Conservation (phyloP, 2,329 filamentous ascomycete genomes). For the Colletotrichum echinochloae region DNA sequence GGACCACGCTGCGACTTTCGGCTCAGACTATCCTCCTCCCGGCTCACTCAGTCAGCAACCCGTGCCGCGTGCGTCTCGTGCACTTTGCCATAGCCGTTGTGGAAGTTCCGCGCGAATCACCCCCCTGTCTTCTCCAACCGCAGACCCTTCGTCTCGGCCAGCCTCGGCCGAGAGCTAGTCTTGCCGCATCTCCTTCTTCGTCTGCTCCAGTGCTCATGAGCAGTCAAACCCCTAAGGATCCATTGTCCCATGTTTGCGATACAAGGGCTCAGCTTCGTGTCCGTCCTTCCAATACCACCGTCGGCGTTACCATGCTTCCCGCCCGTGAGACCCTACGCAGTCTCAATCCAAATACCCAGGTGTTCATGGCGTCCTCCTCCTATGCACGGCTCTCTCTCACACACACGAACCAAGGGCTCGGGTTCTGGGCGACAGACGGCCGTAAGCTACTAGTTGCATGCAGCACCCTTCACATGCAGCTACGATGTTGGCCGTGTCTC, state of each 20-base stretch:
- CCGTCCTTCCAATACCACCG: background rate
- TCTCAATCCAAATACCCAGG: background rate
- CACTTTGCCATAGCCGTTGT: background rate
- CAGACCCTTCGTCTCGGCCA: constrained; percentile 28
- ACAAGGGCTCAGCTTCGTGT: background rate
- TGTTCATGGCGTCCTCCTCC: background rate
- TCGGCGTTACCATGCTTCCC: background rate
- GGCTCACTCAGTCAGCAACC: background rate
- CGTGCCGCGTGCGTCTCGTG: background rate
- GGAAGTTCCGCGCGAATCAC: constrained; percentile 40
- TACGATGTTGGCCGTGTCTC: background rate
- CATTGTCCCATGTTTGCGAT: background rate
- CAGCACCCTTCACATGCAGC: background rate
- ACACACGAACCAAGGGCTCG: constrained; percentile 18
- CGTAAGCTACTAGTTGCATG: background rate
- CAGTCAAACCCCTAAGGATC: background rate
- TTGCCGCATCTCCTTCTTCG: too few relatives aligned
- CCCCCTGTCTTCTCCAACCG: constrained; percentile 36
- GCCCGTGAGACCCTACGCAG: background rate
- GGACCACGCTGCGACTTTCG: constrained; percentile 26
- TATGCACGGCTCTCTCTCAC: background rate
- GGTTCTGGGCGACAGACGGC: constrained; percentile 15
- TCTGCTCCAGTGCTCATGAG: too few relatives aligned
- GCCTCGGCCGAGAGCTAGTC: constrained; percentile 33
- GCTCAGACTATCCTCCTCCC: constrained; percentile 28